Conservation (phyloP, 2,329 filamentous ascomycete genomes). For the Aspergillus quadricinctus region DNA sequence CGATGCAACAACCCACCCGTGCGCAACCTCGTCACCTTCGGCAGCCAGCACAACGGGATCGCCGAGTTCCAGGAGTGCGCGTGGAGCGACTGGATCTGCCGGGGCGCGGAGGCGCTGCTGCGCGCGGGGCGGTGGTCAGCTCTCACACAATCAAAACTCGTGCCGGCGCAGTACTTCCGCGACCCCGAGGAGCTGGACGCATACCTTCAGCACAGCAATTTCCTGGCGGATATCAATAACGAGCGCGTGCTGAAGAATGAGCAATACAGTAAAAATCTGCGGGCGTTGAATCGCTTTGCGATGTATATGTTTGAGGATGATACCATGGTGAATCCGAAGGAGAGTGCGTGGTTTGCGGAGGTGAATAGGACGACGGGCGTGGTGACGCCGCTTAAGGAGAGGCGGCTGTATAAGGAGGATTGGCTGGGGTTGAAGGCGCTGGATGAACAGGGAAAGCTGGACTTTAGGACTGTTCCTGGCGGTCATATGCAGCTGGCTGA, state of each 20-base stretch:
- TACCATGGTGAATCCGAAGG: constrained; percentile 79
- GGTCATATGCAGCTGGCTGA: constrained; percentile 78
- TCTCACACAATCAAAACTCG: constrained; percentile 72
- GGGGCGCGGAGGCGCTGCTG: constrained; percentile 71
- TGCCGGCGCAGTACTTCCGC: constrained; percentile 94
- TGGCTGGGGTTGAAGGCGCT: constrained; percentile 82
- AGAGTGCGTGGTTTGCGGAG: constrained; percentile 87
- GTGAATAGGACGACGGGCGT: constrained; percentile 64
- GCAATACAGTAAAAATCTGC: constrained; percentile 68
- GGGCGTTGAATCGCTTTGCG: constrained; percentile 68
- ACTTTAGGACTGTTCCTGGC: constrained; percentile 69
- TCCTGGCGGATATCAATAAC: constrained; percentile 94
- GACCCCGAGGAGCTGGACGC: constrained; percentile 62
- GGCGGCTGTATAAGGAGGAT: constrained; percentile 78
- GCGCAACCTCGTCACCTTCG: constrained; percentile 78
- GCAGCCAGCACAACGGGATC: constrained; percentile 91
- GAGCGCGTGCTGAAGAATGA: constrained; percentile 72
- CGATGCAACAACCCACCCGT: constrained; percentile 75
- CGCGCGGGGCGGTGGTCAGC: constrained; percentile 73
- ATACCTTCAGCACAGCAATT: constrained; percentile 79
- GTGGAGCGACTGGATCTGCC: constrained; percentile 71
- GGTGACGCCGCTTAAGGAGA: constrained; percentile 62
- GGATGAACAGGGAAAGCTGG: constrained; percentile 72
- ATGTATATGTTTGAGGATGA: constrained; percentile 91
- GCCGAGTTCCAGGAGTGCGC: constrained; percentile 72